Evolutionary conservation across 768 basidiomycete species (phyloP).

Genomic region (Phylloporus scabripes): DNA sequence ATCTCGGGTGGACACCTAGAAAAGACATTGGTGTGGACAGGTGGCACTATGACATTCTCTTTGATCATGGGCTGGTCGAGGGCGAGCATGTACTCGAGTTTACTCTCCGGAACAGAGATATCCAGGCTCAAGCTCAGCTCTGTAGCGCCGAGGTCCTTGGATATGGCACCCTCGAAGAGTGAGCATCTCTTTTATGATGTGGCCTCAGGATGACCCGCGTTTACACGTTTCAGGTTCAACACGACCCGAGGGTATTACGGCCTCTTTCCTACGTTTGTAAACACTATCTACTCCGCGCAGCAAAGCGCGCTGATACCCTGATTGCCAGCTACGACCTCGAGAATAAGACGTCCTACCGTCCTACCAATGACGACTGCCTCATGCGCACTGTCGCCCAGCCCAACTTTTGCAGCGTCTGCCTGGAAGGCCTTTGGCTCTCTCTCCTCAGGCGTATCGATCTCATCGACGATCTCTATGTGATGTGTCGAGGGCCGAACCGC

Average conservation of each 20-base stretch:
- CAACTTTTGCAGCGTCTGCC: slow-evolving; percentile 69
- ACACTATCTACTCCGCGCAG: background rate
- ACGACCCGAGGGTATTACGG: slow-evolving; percentile 53
- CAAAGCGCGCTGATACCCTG: background rate
- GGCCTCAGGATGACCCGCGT: background rate
- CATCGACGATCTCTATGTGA: slow-evolving; percentile 48
- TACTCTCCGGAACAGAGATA: slow-evolving; percentile 40
- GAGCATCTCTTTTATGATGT: slow-evolving; percentile 16
- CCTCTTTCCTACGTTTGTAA: slow-evolving; percentile 65
- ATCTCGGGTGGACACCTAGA: slow-evolving; percentile 51
- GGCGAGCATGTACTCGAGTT: slow-evolving; percentile 62
- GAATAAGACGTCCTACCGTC: slow-evolving; percentile 68
- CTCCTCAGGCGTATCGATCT: slow-evolving; percentile 55
- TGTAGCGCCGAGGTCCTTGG: slow-evolving; percentile 73
- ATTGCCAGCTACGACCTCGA: slow-evolving; percentile 44
- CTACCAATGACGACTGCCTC: slow-evolving; percentile 77
- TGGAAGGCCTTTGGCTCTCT: slow-evolving; percentile 68
- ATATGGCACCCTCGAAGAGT: slow-evolving; percentile 62
- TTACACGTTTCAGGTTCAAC: slow-evolving; percentile 46
- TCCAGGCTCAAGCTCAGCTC: slow-evolving; percentile 60
- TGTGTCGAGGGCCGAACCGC: slow-evolving; percentile 30
- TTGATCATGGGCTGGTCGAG: slow-evolving; percentile 33
- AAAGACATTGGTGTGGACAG: slow-evolving; percentile 58
- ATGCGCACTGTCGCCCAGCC: slow-evolving; percentile 70
- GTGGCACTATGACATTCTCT: slow-evolving; percentile 67